Conservation (phyloP, 1,284 basidiomycete genomes). For the Pascua sp. region DNA sequence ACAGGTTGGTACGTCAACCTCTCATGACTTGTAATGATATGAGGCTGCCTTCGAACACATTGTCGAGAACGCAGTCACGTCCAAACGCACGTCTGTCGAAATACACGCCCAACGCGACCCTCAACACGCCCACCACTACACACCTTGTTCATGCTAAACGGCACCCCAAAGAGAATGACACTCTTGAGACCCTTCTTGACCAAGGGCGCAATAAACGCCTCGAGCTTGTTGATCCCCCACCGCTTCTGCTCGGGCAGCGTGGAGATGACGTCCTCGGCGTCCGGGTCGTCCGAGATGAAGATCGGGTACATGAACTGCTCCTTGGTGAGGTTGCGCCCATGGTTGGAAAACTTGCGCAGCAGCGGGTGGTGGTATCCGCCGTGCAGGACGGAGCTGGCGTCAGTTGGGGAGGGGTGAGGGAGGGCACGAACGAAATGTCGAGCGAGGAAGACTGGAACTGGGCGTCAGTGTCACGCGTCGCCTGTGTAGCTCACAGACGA, state of each 20-base stretch:
- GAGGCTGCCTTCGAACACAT: no score
- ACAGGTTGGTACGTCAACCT: no score
- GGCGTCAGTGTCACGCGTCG: no score
- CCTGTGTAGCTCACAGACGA: not conserved
- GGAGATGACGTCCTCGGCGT: slow-evolving; percentile 71
- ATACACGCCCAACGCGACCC: no score
- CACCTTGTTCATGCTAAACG: slow-evolving; percentile 77
- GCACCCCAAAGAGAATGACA: slow-evolving; percentile 96
- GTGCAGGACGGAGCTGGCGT: slow-evolving; percentile 77
- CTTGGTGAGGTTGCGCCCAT: slow-evolving; percentile 67
- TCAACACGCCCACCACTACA: slow-evolving; percentile 18
- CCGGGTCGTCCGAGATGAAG: slow-evolving; percentile 88
- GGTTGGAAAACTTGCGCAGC: slow-evolving; percentile 76
- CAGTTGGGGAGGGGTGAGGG: no score
- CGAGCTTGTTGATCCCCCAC: slow-evolving; percentile 93
- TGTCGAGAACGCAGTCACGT: no score
- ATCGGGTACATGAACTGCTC: slow-evolving; percentile 97
- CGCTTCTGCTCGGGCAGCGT: slow-evolving; percentile 80
- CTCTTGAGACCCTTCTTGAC: slow-evolving; percentile 85
- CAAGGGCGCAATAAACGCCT: slow-evolving; percentile 81
- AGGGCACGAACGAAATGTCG: slow-evolving; percentile 32
- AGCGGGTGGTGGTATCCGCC: slow-evolving; percentile 89
- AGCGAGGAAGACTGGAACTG: slow-evolving; percentile 30
- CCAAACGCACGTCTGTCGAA: no score
- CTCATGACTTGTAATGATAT: no score